phyloP scores from a whole-genome alignment of 2,329 filamentous ascomycete species.

The Xylariales sp. region DNA sequence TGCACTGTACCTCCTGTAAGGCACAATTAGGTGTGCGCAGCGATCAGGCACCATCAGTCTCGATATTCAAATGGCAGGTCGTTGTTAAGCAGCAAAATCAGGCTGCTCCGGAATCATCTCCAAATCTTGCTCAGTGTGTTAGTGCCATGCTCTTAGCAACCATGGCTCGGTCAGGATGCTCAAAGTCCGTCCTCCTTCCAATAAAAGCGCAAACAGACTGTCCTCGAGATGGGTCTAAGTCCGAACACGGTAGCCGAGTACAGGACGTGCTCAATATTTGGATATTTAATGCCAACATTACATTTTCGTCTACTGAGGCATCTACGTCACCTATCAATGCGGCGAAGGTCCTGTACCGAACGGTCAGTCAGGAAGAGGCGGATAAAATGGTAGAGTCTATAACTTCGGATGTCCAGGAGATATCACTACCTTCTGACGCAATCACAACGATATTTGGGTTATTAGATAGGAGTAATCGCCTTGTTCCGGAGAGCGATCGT shows the following conservation, averaged over 20 bases:
- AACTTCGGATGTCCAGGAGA: constrained; percentile 68
- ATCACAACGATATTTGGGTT: constrained; percentile 58
- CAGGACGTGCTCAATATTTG: constrained; percentile 60
- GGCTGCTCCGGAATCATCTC: constrained; percentile 42
- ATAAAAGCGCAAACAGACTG: constrained; percentile 40
- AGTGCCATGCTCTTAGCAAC: constrained; percentile 64
- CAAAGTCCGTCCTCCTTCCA: constrained; percentile 66
- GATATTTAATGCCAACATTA: constrained; percentile 67
- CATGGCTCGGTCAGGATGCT: constrained; percentile 66
- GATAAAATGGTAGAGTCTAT: constrained; percentile 63
- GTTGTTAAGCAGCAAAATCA: constrained; percentile 52
- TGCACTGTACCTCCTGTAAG: constrained; percentile 61
- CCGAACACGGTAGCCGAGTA: not conserved
- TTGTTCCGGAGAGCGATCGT: constrained; percentile 67
- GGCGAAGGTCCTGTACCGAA: constrained; percentile 65
- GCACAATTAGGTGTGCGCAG: constrained; percentile 62
- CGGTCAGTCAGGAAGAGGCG: constrained; percentile 57
- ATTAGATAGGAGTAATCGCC: constrained; percentile 60
- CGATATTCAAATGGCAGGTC: constrained; percentile 69
- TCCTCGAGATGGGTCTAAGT: not conserved
- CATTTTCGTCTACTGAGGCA: constrained; percentile 59
- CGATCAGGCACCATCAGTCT: constrained; percentile 58
- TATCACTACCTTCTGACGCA: constrained; percentile 63
- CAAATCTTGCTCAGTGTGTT: constrained; percentile 62
- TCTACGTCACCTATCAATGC: constrained; percentile 52